Percentiles rank a stretch among this genome's conserved stretches.
These are phyloP conservation scores for Pelargonium fulgidum DNA, from an alignment of 441 rosid genomes.

Conservation along the genomic window DNA sequence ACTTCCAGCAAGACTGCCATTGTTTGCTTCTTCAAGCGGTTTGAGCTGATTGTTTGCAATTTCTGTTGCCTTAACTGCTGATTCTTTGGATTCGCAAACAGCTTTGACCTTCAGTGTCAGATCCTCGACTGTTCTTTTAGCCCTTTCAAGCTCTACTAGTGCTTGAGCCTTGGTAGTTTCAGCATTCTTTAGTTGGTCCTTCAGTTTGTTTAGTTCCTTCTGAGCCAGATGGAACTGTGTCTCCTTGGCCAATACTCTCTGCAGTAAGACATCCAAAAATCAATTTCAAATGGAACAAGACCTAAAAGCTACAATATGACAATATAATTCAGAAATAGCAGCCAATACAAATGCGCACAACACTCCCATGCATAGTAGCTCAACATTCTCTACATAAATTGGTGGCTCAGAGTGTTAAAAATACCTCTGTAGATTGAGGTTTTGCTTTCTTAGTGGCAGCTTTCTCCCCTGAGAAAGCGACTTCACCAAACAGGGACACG, in stretches of 20 bases:
- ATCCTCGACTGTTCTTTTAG: conserved; percentile 60
- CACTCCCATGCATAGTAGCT: no score
- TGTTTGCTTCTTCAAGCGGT: conserved; percentile 47
- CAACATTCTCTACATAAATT: no score
- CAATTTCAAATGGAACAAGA: not conserved
- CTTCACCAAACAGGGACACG: conserved; percentile 78
- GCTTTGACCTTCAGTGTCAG: conserved; percentile 50
- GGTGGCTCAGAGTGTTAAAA: not conserved
- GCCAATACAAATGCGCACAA: not conserved
- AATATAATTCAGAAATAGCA: not conserved
- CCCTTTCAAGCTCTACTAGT: conserved; percentile 63
- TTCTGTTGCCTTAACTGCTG: conserved; percentile 58
- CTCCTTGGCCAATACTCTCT: conserved; percentile 80
- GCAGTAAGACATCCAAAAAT: conserved; percentile 17
- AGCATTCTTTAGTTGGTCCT: conserved; percentile 70
- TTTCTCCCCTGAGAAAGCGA: conserved; percentile 81
- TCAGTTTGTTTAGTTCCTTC: conserved; percentile 67
- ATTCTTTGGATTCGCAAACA: conserved; percentile 53
- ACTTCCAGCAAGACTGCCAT: conserved; percentile 30
- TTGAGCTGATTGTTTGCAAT: conserved; percentile 51
- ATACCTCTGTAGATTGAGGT: conserved; percentile 81
- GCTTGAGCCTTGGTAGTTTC: conserved; percentile 65
- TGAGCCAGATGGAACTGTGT: conserved; percentile 80
- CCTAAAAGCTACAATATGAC: not conserved
- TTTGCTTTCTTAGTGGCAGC: conserved; percentile 54